These are phyloP conservation scores for Fusarium coicis DNA, from an alignment of 2,329 filamentous ascomycete genomes.

Conservation along the genomic window DNA sequence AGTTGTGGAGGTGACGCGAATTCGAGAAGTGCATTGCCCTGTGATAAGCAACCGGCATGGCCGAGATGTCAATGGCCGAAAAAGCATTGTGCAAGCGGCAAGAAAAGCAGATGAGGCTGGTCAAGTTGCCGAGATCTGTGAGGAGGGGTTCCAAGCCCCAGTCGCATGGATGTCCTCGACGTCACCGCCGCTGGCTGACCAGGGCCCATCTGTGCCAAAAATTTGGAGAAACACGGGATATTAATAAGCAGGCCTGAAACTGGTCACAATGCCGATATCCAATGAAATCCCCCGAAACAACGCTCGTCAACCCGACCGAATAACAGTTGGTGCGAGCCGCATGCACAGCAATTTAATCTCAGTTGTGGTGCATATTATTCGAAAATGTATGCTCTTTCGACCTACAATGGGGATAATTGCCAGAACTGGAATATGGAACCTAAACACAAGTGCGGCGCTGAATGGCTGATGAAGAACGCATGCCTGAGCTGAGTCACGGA, in stretches of 20 bases:
- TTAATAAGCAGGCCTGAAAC: neutral
- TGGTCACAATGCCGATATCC: neutral
- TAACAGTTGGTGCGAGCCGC: no score
- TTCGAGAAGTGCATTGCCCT: neutral
- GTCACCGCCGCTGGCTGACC: neutral
- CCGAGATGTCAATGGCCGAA: neutral
- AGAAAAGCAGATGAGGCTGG: neutral
- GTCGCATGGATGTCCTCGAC: neutral
- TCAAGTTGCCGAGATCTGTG: neutral
- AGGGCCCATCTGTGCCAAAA: neutral
- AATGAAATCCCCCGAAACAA: neutral
- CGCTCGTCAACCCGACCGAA: neutral
- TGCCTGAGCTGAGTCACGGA: no score
- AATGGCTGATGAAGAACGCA: neutral
- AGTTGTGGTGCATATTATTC: accelerated
- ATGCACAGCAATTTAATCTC: neutral
- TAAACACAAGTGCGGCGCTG: no score
- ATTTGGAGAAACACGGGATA: neutral
- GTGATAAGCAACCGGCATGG: accelerated
- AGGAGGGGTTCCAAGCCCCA: neutral
- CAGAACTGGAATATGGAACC: neutral
- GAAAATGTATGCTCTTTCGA: neutral
- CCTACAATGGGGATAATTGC: neutral
- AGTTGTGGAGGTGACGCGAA: no score
- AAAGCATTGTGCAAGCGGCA: neutral